A percentile compares a stretch with the other conserved stretches of the same genome.
These are phyloP conservation scores for Glarea lozoyensis DNA, from an alignment of 495 filamentous ascomycete genomes.

Conservation along the genomic window DNA sequence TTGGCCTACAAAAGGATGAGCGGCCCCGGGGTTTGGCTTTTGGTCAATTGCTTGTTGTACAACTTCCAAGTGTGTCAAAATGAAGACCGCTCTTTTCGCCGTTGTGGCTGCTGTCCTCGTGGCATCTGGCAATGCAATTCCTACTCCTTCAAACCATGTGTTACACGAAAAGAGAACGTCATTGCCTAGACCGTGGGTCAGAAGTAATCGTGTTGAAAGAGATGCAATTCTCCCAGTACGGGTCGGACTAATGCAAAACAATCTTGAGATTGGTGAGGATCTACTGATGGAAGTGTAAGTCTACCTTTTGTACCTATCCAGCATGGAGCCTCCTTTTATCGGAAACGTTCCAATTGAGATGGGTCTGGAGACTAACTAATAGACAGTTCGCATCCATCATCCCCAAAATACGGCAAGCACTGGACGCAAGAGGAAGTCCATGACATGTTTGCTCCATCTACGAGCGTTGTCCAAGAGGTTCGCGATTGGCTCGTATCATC, in stretches of 20 bases:
- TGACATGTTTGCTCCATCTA: slow-evolving; percentile 15
- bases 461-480: slow-evolving; percentile 15
- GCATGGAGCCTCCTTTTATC: slow-evolving; percentile 24
- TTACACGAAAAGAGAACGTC: slow-evolving; percentile 8
- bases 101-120: background rate
- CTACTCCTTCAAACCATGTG: slow-evolving; percentile 1
- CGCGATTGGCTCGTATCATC: slow-evolving; percentile 11
- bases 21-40: too few relatives aligned
- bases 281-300: slow-evolving; percentile 39
- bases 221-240: slow-evolving; percentile 32
- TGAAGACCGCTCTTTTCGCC: background rate
- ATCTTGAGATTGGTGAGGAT: slow-evolving; percentile 37
- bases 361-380: background rate
- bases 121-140: slow-evolving; percentile 1
- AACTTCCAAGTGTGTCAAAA: background rate
- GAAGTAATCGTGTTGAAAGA: slow-evolving; percentile 2
- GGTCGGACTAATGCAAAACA: slow-evolving; percentile 42
- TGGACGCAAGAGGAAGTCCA: slow-evolving; percentile 17
- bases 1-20: too few relatives aligned
- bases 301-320: slow-evolving; percentile 31
- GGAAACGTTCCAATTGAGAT: background rate
- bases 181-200: slow-evolving; percentile 1
- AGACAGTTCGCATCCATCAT: slow-evolving; percentile 12
- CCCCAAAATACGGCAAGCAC: slow-evolving; percentile 18
- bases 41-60: too few relatives aligned